A percentile compares a stretch with the other conserved stretches of the same genome.
Evolutionary conservation across 768 basidiomycete genomes (phyloP).

Genomic region (Russula emetica): DNA sequence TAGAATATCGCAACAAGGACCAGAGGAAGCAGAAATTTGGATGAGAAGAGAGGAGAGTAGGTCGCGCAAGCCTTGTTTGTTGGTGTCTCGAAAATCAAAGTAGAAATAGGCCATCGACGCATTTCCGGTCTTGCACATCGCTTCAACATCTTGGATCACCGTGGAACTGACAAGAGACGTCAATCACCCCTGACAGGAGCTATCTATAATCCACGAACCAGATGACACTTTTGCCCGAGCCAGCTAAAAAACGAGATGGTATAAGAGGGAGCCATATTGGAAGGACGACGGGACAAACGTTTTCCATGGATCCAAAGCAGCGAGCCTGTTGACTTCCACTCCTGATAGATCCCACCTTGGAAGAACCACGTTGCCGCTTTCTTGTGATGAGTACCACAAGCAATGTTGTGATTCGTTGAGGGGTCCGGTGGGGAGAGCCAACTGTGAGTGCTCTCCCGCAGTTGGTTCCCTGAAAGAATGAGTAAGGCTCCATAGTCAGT

Average conservation of each 20-base stretch:
- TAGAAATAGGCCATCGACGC: slow-evolving; percentile 4
- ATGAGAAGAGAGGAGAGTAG: slow-evolving; percentile 3
- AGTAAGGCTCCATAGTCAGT: neutral
- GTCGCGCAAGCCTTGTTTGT: neutral
- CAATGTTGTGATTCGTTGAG: slow-evolving; percentile 1
- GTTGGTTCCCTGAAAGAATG: neutral
- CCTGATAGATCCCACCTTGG: neutral
- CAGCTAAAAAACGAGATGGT: neutral
- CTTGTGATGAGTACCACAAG: neutral
- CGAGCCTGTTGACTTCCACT: neutral
- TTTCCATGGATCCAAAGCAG: slow-evolving; percentile 12
- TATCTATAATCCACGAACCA: neutral
- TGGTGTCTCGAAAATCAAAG: neutral
- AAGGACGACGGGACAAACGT: neutral
- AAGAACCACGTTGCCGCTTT: neutral
- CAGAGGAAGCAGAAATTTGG: neutral
- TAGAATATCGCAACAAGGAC: neutral
- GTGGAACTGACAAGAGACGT: neutral
- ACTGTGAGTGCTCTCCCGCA: neutral
- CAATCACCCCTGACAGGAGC: neutral
- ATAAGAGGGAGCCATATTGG: neutral
- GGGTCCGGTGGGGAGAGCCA: slow-evolving; percentile 18
- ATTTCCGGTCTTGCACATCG: neutral
- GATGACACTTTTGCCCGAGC: slow-evolving; percentile 11
- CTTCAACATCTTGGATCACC: neutral